A percentile compares a stretch with the other conserved stretches of the same genome.
Conservation (phyloP, 1,139 yeast species). For the Hyphopichia wangnamkhiaoensis region DNA sequence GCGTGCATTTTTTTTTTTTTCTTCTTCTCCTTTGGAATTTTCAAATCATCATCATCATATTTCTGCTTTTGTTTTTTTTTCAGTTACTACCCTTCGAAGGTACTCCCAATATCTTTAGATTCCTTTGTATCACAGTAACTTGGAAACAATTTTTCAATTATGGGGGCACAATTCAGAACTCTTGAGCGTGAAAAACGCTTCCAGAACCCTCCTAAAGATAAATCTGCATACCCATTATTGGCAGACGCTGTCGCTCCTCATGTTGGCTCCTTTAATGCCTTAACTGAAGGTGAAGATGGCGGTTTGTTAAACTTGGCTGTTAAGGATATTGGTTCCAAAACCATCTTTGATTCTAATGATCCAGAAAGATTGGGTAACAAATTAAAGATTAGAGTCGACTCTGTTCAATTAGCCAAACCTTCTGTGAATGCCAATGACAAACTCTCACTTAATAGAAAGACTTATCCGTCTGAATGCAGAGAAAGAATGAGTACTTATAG, state of each 20-base stretch:
- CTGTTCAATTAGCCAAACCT: slow-evolving; percentile 87
- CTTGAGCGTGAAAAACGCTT: slow-evolving; percentile 85
- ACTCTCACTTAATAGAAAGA: slow-evolving; percentile 74
- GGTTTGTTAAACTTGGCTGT: slow-evolving; percentile 86
- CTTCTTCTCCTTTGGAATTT: slow-evolving; percentile 1
- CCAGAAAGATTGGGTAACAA: slow-evolving; percentile 78
- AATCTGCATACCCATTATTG: slow-evolving; percentile 77
- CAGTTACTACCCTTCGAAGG: background rate
- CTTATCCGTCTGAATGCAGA: slow-evolving; percentile 88
- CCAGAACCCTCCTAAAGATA: slow-evolving; percentile 85
- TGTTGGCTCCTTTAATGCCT: slow-evolving; percentile 92
- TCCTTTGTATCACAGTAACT: background rate
- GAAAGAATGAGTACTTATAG: slow-evolving; percentile 82
- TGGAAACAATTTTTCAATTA: slow-evolving; percentile 7
- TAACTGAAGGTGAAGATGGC: slow-evolving; percentile 83
- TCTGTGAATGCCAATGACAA: slow-evolving; percentile 73
- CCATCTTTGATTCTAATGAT: slow-evolving; percentile 79
- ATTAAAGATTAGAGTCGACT: slow-evolving; percentile 73
- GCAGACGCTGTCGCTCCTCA: slow-evolving; percentile 93
- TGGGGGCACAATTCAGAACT: slow-evolving; percentile 70
- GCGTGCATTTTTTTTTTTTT: slow-evolving; percentile 3
- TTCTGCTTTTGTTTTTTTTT: background rate
- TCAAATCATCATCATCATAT: background rate
- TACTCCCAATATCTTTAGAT: background rate
- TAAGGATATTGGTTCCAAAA: slow-evolving; percentile 82